Conservation (phyloP, 192 early-diverging fungal genomes). For the Phycomyces blakesleeanus region DNA sequence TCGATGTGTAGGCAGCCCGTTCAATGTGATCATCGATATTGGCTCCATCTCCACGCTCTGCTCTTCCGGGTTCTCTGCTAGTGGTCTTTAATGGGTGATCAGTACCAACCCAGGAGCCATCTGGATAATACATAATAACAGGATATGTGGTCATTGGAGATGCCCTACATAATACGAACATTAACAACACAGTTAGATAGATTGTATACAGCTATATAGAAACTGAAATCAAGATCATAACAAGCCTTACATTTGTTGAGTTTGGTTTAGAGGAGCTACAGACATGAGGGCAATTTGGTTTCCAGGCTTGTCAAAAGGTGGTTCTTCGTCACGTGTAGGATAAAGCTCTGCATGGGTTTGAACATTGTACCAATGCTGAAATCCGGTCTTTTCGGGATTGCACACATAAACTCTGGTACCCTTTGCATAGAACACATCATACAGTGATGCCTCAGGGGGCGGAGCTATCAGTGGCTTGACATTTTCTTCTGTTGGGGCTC, state of each 20-base stretch:
- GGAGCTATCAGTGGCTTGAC: slow-evolving; percentile 23
- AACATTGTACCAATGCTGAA: slow-evolving; percentile 27
- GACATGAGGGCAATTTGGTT: slow-evolving; percentile 14
- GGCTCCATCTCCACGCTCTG: slow-evolving; percentile 14
- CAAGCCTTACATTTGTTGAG: slow-evolving; percentile 19
- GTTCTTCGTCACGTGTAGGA: slow-evolving; percentile 7
- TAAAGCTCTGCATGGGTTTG: slow-evolving; percentile 27
- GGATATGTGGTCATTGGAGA: slow-evolving; percentile 9
- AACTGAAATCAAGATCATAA: too few relatives aligned
- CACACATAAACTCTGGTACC: slow-evolving; percentile 24
- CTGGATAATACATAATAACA: slow-evolving; percentile 14
- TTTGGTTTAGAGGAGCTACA: slow-evolving; percentile 16
- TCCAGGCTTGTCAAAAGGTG: slow-evolving; percentile 23
- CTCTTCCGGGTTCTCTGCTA: slow-evolving; percentile 17
- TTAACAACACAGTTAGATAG: too few relatives aligned
- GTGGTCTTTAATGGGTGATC: slow-evolving; percentile 12
- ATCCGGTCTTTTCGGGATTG: slow-evolving; percentile 22
- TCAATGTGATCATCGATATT: slow-evolving; percentile 25
- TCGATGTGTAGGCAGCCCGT: slow-evolving; percentile 7
- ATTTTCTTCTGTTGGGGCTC: background rate
- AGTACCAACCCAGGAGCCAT: slow-evolving; percentile 24
- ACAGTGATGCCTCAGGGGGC: slow-evolving; percentile 4
- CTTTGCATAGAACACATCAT: slow-evolving; percentile 22
- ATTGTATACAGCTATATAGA: too few relatives aligned
- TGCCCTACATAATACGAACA: slow-evolving; percentile 11